Conservation (phyloP, 225 moss, liverwort and hornwort genomes). For the Straminergon stramineum region DNA sequence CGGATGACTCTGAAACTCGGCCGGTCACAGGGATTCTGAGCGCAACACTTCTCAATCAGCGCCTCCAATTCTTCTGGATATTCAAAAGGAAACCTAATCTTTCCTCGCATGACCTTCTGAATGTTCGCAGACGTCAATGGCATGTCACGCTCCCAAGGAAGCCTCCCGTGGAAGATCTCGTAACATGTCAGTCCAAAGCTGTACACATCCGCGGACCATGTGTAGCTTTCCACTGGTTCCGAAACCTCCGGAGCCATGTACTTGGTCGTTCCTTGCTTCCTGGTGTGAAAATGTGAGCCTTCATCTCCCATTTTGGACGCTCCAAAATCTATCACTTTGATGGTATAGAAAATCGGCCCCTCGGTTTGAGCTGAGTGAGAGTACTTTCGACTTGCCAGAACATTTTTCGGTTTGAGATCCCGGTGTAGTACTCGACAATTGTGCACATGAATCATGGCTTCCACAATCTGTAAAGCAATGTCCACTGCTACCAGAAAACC, state of each 20-base stretch:
- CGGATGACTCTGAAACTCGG: not conserved
- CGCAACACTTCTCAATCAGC: not conserved
- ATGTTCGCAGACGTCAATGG: not conserved
- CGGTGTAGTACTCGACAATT: not conserved
- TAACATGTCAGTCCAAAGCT: not conserved
- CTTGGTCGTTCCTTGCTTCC: not conserved
- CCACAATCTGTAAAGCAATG: not conserved
- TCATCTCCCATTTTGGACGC: not conserved
- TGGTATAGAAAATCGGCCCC: rapidly evolving
- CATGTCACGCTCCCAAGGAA: not conserved
- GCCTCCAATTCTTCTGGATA: not conserved
- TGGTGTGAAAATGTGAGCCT: not conserved
- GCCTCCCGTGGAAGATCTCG: not conserved
- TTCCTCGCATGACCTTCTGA: not conserved
- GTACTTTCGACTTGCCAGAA: not conserved
- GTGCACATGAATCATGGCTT: not conserved
- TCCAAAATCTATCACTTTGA: not conserved
- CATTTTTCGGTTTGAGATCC: not conserved
- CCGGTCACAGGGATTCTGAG: not conserved
- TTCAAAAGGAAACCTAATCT: not conserved
- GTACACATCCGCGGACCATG: not conserved
- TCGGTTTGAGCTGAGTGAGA: too few species aligned
- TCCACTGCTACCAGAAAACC: not conserved
- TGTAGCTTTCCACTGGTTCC: not conserved
- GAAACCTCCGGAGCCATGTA: not conserved